Percentiles rank a stretch among this genome's conserved stretches.
Conservation (phyloP, 1,284 basidiomycete species). For the Xerocomus amazonicus region DNA sequence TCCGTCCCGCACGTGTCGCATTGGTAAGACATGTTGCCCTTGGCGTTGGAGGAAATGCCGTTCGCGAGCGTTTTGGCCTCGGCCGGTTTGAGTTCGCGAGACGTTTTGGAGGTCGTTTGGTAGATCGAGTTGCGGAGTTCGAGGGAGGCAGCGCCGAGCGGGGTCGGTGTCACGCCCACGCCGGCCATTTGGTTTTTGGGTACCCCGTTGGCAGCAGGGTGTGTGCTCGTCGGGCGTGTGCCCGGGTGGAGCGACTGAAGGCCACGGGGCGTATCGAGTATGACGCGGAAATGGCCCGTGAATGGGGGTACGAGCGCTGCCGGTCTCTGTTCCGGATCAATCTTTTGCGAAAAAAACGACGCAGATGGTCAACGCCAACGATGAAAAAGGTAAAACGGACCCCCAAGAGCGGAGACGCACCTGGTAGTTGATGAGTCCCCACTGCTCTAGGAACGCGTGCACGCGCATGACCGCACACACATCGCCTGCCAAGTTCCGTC, state of each 20-base stretch:
- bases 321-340: constrained; percentile 95
- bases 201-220: constrained; percentile 48
- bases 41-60: constrained; percentile 49
- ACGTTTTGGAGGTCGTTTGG: constrained; percentile 81
- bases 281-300: constrained; percentile 97
- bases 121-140: constrained; percentile 86
- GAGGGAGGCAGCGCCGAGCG: constrained; percentile 53
- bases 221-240: constrained; percentile 54
- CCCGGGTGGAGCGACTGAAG: constrained; percentile 95
- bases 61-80: constrained; percentile 66
- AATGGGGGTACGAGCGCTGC: constrained; percentile 95
- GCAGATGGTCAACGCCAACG: neutral
- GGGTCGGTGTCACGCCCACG: constrained; percentile 49
- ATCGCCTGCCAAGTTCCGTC: constrained; percentile 95
- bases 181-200: constrained; percentile 38
- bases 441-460: constrained; percentile 98
- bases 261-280: constrained; percentile 95
- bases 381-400: too few species aligned
- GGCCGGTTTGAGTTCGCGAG: constrained; percentile 57
- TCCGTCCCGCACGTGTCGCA: constrained; percentile 96
- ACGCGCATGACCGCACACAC: constrained; percentile 99
- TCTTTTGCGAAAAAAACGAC: constrained; percentile 45
- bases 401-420: constrained; percentile 40
- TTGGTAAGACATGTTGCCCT: constrained; percentile 57
- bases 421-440: constrained; percentile 99